Conservation (phyloP, 208 protist species). For the Leishmania martiniquensis region DNA sequence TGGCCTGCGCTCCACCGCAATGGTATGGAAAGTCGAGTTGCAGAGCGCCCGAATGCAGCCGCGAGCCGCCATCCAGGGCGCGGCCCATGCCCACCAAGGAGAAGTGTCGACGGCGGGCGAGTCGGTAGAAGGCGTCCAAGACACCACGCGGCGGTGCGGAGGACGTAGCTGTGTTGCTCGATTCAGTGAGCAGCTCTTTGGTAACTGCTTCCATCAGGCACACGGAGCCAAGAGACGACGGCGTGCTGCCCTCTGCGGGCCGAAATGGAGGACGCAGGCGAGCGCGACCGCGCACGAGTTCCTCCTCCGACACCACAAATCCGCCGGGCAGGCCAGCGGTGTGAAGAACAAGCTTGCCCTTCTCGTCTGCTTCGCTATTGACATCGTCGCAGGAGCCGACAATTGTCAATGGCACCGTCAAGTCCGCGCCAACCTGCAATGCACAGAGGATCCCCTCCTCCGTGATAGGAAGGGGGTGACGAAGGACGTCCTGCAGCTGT, state of each 20-base stretch:
- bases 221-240: conserved; percentile 40
- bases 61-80: conserved; percentile 45
- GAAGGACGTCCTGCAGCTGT: conserved; percentile 10
- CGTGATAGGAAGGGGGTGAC: not conserved
- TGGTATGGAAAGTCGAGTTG: conserved; percentile 83
- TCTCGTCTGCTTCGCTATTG: not conserved
- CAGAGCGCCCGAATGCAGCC: conserved; percentile 53
- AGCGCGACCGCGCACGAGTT: conserved; percentile 42
- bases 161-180: not conserved
- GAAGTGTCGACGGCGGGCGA: conserved; percentile 55
- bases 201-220: conserved; percentile 63
- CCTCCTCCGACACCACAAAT: conserved; percentile 45
- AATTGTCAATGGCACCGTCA: conserved; percentile 38
- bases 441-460: conserved; percentile 28
- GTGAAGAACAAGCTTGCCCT: conserved; percentile 55
- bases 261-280: conserved; percentile 21
- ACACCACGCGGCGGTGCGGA: conserved; percentile 17
- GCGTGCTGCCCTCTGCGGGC: not conserved
- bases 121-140: conserved; percentile 54
- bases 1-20: conserved; percentile 66
- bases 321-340: conserved; percentile 75
- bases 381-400: conserved; percentile 27
- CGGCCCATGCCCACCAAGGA: conserved; percentile 48
- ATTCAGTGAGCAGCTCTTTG: conserved; percentile 12
- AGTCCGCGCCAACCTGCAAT: conserved; percentile 16